Evolutionary conservation across 192 early-diverging fungal genomes (phyloP), one percentile per base, ranked within the genome.

Genomic region (Umbelopsis isabellina): DNA sequence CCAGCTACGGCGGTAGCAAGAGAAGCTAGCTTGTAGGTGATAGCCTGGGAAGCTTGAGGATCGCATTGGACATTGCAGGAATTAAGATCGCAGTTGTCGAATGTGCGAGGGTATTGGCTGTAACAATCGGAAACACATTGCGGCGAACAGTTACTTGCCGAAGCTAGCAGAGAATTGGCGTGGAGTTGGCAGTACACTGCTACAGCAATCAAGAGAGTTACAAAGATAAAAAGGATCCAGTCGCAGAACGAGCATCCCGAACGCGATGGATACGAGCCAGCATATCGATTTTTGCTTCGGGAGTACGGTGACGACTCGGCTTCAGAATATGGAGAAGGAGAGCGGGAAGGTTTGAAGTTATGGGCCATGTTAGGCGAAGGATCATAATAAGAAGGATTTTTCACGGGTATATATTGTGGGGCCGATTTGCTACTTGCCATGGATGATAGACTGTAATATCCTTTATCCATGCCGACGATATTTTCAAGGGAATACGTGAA

Each of bases 301-400:
- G 55, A 25, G 27, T 61, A 35, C 27, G 7, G 27, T 61, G 16
- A 6, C 37, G 37, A 10, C 37, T 41, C 55, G 30, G 30, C 27
- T 3, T 25, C 27, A 61, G 55, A 30, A 13, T 58, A 53, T 1
- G 51, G 51, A 23, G 51, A 61, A 18, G 30, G 13, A 7, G 55
- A 61, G 9, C 30, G 55, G 16, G 21, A 20, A 33, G 27, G 23
- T 1, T 58, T 37, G 27, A 35, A 37, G 30, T 61, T 30, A 16
- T 61, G 55, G 25, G 55, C 55, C 55, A 61, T 61, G 27, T 33
- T 61, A 11, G 55, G 55, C 2, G 55, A 61, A 10, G 55, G 55
- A 61, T 61, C 30, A 18, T 61, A 61, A 15, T 61, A 61, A 15
- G 2, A 5, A 18, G 53, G 18, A 33, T 18, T 33, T 4, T 25